Evolutionary conservation across 768 basidiomycete species (phyloP), one percentile per base, ranked within the genome.

Genomic region (Tricholoma saponaceum): DNA sequence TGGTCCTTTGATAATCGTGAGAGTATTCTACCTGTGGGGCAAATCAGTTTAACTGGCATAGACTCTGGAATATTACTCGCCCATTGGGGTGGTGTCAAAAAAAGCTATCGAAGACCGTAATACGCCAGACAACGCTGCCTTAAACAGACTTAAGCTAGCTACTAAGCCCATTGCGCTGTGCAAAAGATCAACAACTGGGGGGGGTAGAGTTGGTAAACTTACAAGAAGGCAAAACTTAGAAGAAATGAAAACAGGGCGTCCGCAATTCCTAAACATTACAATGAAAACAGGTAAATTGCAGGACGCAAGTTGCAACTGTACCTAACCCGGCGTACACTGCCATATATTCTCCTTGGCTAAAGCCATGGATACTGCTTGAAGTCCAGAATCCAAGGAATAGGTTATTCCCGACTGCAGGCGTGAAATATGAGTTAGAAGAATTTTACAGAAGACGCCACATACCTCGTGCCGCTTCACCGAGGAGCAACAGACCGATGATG

Each of bases 371-470:
- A 18, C 73, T 79, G 16, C 73, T 58, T 0, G 77, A 75, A 0
- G 85, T 84, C 89, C 89, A 92, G 61, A 85, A 89, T 0, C 88
- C 88, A 18, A 92, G 76, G 73, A 87, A 83, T 4, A 92, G 67
- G 26, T 80, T 85, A 60, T 82, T 85, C 0, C 78, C 82, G 18
- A 43, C 41, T 43, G 41, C 41, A 43, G 4, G 41, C 18, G 7
- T 20, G 20, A 43, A 22, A 43, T 20, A 8, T 20, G 22, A 43
- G 20, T 20, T 9, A 20, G 22, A 2, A 8, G 16, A 22, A 43
- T 20, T 43, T 43, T 9, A 20, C 18, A 7, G 8, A 43, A 6
- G 14, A 3, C 18, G 2, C 37, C n/a, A 43, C 41, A 8, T 20
- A 43, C 41, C 41, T 43, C 41, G 41, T 43, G 41, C 41, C 1